phyloP scores from a whole-genome alignment of 352 stramenopile genomes.

The Globisporangium sylvaticum region DNA sequence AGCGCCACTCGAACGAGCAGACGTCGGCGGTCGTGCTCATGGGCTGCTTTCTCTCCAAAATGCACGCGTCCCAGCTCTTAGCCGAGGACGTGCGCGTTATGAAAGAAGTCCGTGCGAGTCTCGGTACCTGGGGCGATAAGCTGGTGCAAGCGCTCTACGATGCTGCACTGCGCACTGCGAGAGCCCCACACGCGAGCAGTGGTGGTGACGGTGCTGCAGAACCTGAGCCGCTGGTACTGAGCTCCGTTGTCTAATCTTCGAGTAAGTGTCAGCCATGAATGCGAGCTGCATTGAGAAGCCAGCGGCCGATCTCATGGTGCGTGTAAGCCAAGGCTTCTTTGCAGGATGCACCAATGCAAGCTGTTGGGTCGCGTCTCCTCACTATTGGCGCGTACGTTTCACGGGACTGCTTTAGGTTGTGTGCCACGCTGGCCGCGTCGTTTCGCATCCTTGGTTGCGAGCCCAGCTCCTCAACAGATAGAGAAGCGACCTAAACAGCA shows the following conservation, averaged over 20 bases:
- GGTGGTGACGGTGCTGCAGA: background rate
- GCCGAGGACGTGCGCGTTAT: background rate
- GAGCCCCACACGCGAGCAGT: background rate
- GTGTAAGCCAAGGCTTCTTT: background rate
- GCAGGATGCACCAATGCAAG: background rate
- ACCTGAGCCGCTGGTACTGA: background rate
- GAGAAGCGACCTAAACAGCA: background rate
- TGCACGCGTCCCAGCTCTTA: background rate
- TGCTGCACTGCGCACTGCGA: background rate
- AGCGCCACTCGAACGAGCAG: background rate
- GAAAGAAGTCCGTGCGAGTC: background rate
- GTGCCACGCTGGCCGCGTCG: too few relatives aligned
- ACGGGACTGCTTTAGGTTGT: too few relatives aligned
- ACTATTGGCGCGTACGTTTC: background rate
- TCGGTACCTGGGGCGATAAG: slow-evolving; percentile 7
- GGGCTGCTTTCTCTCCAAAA: slow-evolving; percentile 5
- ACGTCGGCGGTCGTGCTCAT: slow-evolving; percentile 7
- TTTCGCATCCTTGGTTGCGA: background rate
- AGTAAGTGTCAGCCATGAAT: background rate
- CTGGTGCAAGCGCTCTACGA: background rate
- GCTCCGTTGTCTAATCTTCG: background rate
- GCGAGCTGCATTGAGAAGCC: too few relatives aligned
- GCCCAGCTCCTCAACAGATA: background rate
- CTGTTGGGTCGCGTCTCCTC: background rate
- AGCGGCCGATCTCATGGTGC: too few relatives aligned